Base-by-base conservation (phyloP, 1,284 basidiomycete genomes). In the Fomes fomentarius region DNA sequence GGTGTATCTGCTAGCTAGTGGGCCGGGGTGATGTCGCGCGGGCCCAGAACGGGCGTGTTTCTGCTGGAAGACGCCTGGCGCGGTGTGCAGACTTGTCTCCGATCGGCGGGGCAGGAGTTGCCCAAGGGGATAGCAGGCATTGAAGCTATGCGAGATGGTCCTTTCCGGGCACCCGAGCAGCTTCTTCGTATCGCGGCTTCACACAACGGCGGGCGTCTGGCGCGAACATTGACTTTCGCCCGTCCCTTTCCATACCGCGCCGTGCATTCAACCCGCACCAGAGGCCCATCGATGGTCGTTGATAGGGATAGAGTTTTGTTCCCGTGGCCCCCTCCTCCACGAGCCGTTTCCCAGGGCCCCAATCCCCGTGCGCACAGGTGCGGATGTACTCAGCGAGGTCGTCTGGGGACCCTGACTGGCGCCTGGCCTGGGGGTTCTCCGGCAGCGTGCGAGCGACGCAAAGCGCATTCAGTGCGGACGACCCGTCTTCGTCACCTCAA, bases 271-370 rank as follows among this genome's bases (percentile, higher is more conserved):
- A n/a, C n/a, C n/a, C n/a, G n/a, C n/a, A n/a, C n/a, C n/a, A n/a
- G n/a, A n/a, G n/a, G n/a, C n/a, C n/a, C n/a, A 42, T 14, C 3
- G 14, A 42, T 17, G 21, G 24, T 48, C 53, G 57, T 61, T 56
- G 59, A 61, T 61, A 57, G 51, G 52, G 48, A 61, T 54, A 55
- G 56, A 51, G 59, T 61, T 61, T 53, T 44, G 35, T 21, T 30
- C 56, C 52, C 46, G 31, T 43, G 41, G 33, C 33, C 37, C 33
- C 25, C 47, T 39, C 26, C 19, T 24, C 5, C 38, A 39, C 38
- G 19, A 39, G 21, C 38, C 37, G 37, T 39, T 19, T 22, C 37
- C 37, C 34, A 35, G 37, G 37, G 21, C 21, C 11, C n/a, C n/a
- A n/a, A n/a, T n/a, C n/a, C n/a, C n/a, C n/a, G n/a, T n/a, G n/a